A percentile compares a stretch with the other conserved stretches of the same genome.
Evolutionary conservation across 225 moss, liverwort and hornwort species (phyloP).

Genomic region (Neckera pumila): DNA sequence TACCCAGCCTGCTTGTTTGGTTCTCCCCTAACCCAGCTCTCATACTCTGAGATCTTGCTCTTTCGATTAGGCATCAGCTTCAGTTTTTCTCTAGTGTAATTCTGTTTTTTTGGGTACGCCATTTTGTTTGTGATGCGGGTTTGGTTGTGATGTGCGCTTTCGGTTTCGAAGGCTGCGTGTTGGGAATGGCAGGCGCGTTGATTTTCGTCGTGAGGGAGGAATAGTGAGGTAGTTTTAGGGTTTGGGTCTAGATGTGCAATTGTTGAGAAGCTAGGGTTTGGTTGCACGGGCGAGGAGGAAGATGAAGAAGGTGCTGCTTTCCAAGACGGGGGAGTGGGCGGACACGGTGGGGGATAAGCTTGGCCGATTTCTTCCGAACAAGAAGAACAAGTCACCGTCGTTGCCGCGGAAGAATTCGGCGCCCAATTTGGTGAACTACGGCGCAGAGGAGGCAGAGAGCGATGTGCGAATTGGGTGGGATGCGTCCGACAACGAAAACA

Average conservation of each 20-base stretch:
- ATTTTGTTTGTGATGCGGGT: neutral
- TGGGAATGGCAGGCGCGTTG: neutral
- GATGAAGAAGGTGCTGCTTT: slow-evolving; percentile 40
- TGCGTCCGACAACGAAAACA: slow-evolving; percentile 4
- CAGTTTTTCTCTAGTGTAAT: neutral
- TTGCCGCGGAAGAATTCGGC: slow-evolving; percentile 29
- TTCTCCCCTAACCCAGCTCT: neutral
- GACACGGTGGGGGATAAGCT: slow-evolving; percentile 38
- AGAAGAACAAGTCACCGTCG: slow-evolving; percentile 5
- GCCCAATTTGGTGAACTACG: slow-evolving; percentile 17
- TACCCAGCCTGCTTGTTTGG: neutral
- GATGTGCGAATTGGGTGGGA: slow-evolving; percentile 3
- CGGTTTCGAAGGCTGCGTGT: neutral
- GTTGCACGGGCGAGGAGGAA: neutral
- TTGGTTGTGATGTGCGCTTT: neutral
- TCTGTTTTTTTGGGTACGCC: neutral
- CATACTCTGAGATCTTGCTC: neutral
- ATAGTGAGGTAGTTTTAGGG: neutral
- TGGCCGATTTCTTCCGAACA: slow-evolving; percentile 30
- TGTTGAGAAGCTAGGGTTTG: slow-evolving; percentile 16
- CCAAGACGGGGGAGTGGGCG: slow-evolving; percentile 45
- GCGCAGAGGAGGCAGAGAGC: neutral
- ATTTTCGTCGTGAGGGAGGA: neutral
- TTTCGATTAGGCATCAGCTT: neutral
- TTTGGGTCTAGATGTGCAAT: neutral